A percentile compares a stretch with the other conserved stretches of the same genome.
Conservation (phyloP, 148 eudicot species). For the Polygonum maritimum region DNA sequence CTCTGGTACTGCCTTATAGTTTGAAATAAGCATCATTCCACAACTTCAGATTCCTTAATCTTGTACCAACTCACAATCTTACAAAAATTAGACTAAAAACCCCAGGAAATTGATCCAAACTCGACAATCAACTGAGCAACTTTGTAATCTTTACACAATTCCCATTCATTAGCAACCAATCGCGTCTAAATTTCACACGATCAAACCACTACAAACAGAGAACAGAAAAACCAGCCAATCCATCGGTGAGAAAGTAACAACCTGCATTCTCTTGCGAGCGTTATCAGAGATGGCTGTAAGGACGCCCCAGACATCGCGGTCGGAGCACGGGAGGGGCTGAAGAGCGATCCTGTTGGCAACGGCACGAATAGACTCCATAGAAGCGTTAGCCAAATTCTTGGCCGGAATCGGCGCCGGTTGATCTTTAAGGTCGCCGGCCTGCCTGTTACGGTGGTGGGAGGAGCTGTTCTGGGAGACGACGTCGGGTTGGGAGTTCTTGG, state of each 20-base stretch:
- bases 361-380: slow-evolving; percentile 41
- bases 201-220: background rate
- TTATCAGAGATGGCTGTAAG: slow-evolving; percentile 78
- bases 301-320: slow-evolving; percentile 85
- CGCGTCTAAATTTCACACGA: background rate
- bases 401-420: slow-evolving; percentile 5
- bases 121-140: background rate
- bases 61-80: background rate
- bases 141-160: background rate
- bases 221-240: background rate
- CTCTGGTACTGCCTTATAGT: background rate
- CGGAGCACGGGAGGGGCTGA: slow-evolving; percentile 57
- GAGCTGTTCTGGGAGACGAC: slow-evolving; percentile 28
- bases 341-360: slow-evolving; percentile 56
- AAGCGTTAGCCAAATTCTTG: slow-evolving; percentile 17
- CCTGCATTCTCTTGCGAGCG: slow-evolving; percentile 84
- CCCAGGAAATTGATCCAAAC: background rate
- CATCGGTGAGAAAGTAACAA: slow-evolving; percentile 1
- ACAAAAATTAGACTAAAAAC: background rate
- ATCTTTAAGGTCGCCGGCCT: background rate
- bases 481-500: slow-evolving; percentile 1
- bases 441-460: slow-evolving; percentile 18
- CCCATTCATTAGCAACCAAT: background rate
- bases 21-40: background rate
- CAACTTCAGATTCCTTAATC: background rate